Evolutionary conservation across 768 basidiomycete species (phyloP), one percentile per base, ranked within the genome.

Genomic region (Nidularia sp.): DNA sequence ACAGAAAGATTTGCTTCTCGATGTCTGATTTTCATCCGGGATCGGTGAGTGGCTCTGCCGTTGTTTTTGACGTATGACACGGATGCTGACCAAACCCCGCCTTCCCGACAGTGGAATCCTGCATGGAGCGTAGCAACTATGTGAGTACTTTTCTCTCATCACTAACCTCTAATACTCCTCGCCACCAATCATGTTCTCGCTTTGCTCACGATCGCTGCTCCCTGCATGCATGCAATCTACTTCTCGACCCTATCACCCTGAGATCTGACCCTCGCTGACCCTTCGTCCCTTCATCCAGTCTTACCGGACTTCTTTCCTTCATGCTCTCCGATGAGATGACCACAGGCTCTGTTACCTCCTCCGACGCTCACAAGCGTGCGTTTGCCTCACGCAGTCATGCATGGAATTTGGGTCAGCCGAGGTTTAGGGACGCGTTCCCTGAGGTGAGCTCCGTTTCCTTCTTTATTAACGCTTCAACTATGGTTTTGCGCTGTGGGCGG

Each of bases 261-360:
- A 29, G 4, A 3, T 29, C 25, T 29, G 25, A 29, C 25, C 25
- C 25, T 29, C 25, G 25, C 25, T 55, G 42, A 31, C 44, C 53
- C 46, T 41, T 48, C 51, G 48, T 15, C 32, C 47, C 48, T 42
- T 44, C 44, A 18, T 36, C 15, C 60, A 96, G 93, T 69, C 78
- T 96, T 59, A 98, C 94, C 5, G 97, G 97, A 15, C 77, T 98
- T 15, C 72, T 96, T 46, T 93, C 90, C 3, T 97, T 97, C 73
- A 96, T 96, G 94, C 76, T 95, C 47, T 86, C 90, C 0, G 92
- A 97, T 59, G 94, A 97, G 69, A 93, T 98, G 81, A 98, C 97
- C 0, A 97, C 96, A 0, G 96, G 96, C 7, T 92, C 90, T 1
- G 84, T 95, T 32, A 90, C 82, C 5, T 86, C 90, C 1, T 80